Evolutionary conservation across 108 stramenopile genomes (phyloP), one percentile per base, ranked within the genome.

Genomic region (Asterionellopsis glacialis): DNA sequence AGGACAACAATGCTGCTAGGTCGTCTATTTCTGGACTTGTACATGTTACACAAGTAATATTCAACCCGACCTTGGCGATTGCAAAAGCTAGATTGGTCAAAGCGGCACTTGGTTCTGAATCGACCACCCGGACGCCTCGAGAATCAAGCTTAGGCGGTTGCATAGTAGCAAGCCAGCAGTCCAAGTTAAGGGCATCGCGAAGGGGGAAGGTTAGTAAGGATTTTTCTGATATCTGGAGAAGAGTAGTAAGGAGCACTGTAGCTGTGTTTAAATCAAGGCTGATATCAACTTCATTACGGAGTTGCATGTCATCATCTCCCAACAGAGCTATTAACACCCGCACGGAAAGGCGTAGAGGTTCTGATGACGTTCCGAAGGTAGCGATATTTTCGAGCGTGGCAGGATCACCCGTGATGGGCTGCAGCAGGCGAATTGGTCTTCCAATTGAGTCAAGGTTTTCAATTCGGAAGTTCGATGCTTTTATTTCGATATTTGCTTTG

Each of bases 91-190:
- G 23, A n/a, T 77, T 52, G 52, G 61, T 55, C 12, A 91, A n/a
- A 9, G 64, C 67, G 26, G 81, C 62, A 41, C 74, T 79, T 14
- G 63, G 51, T 33, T 72, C 69, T 23, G 24, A 42, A 13, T 56
- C 55, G 18, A 59, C 70, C 11, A 57, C 16, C 33, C 78, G 60
- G 24, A 85, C 56, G 13, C 90, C 90, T 27, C 61, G 59, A 21
- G 56, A 25, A 45, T 87, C 72, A 10, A 88, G 73, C 1, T 55
- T 28, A 11, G 86, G 85, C 4, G 78, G 69, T 9, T 79, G 79
- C 12, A 88, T 67, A 11, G 81, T 88, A 47, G 90, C 75, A 15
- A 88, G 61, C 87, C 87, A 92, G 59, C 90, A 92, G 52, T 92
- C 60, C 7, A 81, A 12, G 61, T 92, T 77, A 44, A 77, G 50